Evolutionary conservation across 1,284 basidiomycete species (phyloP), one percentile per base, ranked within the genome.

Genomic region (Paramarasmius palmivorus): DNA sequence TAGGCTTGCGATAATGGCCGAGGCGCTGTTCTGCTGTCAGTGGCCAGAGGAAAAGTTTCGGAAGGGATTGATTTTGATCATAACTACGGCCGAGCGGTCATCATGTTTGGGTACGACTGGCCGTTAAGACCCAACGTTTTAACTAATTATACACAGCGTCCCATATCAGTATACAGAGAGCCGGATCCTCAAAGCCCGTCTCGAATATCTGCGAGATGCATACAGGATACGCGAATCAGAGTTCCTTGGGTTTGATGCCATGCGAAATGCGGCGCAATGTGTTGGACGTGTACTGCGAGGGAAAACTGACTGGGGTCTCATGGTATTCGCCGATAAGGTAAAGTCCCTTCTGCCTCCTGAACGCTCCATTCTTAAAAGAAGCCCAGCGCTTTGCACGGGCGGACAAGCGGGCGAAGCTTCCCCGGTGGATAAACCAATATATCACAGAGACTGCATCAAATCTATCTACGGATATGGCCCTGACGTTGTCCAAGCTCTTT

Each of bases 31-130:
- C 76, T 99, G 38, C 79, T 99, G 20, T 98, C 96, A 20, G 97
- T 99, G 41, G 97, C 97, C 19, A 86, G 97, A 78, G 97, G 97
- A 6, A 99, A 99, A 71, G 97, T 99, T 0, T 99, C 97, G 0
- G 97, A 99, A 74, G 97, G 97, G 4, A 99, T 99, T 67, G 97
- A 99, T 84, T 99, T 99, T 66, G 97, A 99, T 70, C 97, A 99
- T 71, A 96, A 98, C 68, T 99, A 99, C 68, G 97, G 97, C 6
- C 85, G 97, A 52, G 97, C 97, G 60, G 97, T 99, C 65, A 94
- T 99, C 70, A 99, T 99, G 97, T 99, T 99, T 74, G 97, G 94
- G 92, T 93, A 66, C 54, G 83, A 51, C 10, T 53, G 26, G 15
- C 8, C 46, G 14, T 32, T 22, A 54, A 41, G 42, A 36, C 47